A percentile compares a stretch with the other conserved stretches of the same genome.
These are phyloP conservation scores for Dioszegia aurantiaca DNA, from an alignment of 768 basidiomycete species.

Conservation along the genomic window DNA sequence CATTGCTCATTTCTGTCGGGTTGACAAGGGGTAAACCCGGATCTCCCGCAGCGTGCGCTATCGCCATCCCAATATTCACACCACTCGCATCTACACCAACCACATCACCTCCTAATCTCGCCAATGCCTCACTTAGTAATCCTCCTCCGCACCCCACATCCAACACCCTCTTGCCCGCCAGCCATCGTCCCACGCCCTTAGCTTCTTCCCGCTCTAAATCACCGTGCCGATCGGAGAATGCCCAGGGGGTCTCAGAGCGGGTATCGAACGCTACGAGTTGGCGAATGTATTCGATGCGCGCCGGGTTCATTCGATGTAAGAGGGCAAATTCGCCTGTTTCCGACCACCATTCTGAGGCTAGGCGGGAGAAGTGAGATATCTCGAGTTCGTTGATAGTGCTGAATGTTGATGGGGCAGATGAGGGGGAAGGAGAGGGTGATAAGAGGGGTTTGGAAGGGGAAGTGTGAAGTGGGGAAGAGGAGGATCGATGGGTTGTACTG, in stretches of 20 bases:
- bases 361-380: constrained; percentile 81
- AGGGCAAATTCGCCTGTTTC: constrained; percentile 83
- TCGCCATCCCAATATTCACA: constrained; percentile 81
- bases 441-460: neutral
- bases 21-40: constrained; percentile 57
- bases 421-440: neutral
- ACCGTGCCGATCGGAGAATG: constrained; percentile 29
- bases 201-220: constrained; percentile 20
- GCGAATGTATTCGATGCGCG: constrained; percentile 73
- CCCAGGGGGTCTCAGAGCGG: constrained; percentile 34
- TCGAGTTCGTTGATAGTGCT: constrained; percentile 71
- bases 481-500: neutral
- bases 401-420: constrained; percentile 23
- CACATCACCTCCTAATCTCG: constrained; percentile 81
- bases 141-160: constrained; percentile 98
- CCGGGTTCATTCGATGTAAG: constrained; percentile 92
- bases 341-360: constrained; percentile 94
- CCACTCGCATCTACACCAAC: constrained; percentile 88
- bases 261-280: constrained; percentile 42
- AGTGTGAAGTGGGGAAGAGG: neutral
- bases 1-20: neutral
- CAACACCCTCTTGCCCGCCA: constrained; percentile 69
- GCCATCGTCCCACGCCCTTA: constrained; percentile 43
- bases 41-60: constrained; percentile 75
- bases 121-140: constrained; percentile 84